phyloP scores from a whole-genome alignment of 2,329 filamentous ascomycete species.

The Fusarium solani-melongenae region DNA sequence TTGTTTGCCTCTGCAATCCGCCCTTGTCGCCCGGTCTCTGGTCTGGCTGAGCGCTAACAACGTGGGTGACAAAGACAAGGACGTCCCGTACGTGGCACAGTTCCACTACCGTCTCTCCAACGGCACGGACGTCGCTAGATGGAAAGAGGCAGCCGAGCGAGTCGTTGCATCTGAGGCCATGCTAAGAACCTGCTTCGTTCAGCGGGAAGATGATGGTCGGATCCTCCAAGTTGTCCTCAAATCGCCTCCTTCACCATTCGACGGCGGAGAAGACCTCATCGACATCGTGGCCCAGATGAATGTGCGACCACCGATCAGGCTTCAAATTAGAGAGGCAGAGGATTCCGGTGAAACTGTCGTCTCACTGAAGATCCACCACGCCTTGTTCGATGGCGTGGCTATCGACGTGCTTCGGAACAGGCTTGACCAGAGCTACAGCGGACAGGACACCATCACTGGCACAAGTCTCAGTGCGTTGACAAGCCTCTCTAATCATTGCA shows the following conservation, averaged over 20 bases:
- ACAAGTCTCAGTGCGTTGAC: background rate
- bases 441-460: too few species aligned
- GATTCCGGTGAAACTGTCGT: accelerated
- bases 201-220: constrained; percentile 16
- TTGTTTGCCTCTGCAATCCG: constrained; percentile 24
- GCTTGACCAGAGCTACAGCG: background rate
- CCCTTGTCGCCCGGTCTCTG: constrained; percentile 10
- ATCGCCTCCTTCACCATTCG: background rate
- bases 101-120: constrained; percentile 11
- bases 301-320: constrained; percentile 1
- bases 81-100: constrained; percentile 23
- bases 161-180: constrained; percentile 10
- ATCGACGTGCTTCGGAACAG: constrained; percentile 2
- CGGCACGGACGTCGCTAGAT: constrained; percentile 1
- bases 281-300: constrained; percentile 6
- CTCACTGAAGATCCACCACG: constrained; percentile 19
- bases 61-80: background rate
- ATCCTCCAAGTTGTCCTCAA: constrained; percentile 20
- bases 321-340: background rate
- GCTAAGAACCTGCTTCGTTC: constrained; percentile 20
- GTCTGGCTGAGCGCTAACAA: constrained; percentile 1
- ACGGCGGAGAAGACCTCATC: background rate
- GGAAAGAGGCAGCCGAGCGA: background rate
- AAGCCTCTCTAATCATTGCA: background rate
- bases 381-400: constrained; percentile 18